Base-by-base conservation (phyloP, 78 protist species). In the Dictyostelium firmibasis region DNA sequence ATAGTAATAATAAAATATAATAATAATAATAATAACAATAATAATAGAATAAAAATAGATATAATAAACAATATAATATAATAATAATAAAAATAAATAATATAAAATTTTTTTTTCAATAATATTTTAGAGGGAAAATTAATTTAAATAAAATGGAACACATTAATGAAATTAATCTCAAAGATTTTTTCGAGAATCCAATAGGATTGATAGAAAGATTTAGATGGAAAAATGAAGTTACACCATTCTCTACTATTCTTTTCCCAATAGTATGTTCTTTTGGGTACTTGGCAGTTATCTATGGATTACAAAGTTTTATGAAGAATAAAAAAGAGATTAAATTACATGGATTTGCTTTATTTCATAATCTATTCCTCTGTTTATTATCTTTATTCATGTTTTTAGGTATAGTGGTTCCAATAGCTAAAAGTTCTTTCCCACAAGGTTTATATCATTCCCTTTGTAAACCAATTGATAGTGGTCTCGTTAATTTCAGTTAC, bases 351-450 rank as follows among this genome's bases (percentile, higher is more conserved):
- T 36, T 95, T 72, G 27, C 76, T 6, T 7, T 79, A 50, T 64
- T 78, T 20, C 97, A 95, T 89, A 95, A 95, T 81, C 23, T 86
- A 36, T 87, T 95, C 81, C 91, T 95, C 3, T 47, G 83, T 36
- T 23, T 36, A 0, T 89, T 91, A 69, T 95, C 97, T 50, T 36
- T 89, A 18, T 81, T 69, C 2, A 95, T 95, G 97, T 79, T 79
- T 33, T 62, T 87, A 6, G 97, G 97, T 29, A 43, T 94, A 4
- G 4, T 81, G 53, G 47, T 75, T 6, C 95, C 86, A 47, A 43
- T 78, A 33, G 76, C 44, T 0, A 70, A 10, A 10, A 11, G 33
- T 2, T 20, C 35, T 9, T 43, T 53, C 20, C 38, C 92, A 27
- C 85, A 72, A 20, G 84, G 93, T 64, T 62, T 78, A 23, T 57